phyloP scores from a whole-genome alignment of 1,284 basidiomycete genomes.

The Malassezia arunalokei region DNA sequence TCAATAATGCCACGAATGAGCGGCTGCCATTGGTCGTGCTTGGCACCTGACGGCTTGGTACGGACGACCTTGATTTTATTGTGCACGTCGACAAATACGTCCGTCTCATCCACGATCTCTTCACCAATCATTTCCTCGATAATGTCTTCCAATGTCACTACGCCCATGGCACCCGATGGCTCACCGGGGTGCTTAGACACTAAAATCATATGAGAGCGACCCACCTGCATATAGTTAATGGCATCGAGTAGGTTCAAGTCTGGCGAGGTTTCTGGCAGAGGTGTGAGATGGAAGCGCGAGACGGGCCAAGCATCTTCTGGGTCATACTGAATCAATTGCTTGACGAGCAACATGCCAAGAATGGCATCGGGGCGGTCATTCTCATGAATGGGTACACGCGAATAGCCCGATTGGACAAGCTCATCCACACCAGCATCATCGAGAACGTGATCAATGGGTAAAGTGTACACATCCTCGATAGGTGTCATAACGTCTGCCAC shows the following conservation, averaged over 20 bases:
- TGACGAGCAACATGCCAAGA: slow-evolving; percentile 64
- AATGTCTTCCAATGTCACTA: slow-evolving; percentile 50
- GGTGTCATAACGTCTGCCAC: slow-evolving; percentile 57
- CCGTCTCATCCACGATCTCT: slow-evolving; percentile 44
- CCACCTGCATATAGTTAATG: slow-evolving; percentile 61
- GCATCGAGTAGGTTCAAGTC: slow-evolving; percentile 57
- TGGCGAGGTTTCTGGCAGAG: slow-evolving; percentile 78
- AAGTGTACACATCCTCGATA: slow-evolving; percentile 62
- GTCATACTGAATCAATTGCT: slow-evolving; percentile 75
- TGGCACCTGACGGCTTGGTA: slow-evolving; percentile 3
- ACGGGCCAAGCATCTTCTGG: slow-evolving; percentile 67
- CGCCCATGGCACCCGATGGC: slow-evolving; percentile 57
- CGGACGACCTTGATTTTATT: slow-evolving; percentile 37
- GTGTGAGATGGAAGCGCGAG: slow-evolving; percentile 50
- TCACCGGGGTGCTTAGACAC: slow-evolving; percentile 70
- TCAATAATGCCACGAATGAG: slow-evolving; percentile 44
- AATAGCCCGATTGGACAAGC: slow-evolving; percentile 59
- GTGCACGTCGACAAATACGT: slow-evolving; percentile 42
- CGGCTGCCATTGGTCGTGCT: slow-evolving; percentile 32
- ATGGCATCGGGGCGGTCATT: slow-evolving; percentile 64
- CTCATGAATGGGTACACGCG: slow-evolving; percentile 80
- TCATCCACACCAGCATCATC: slow-evolving; percentile 65
- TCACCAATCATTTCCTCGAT: slow-evolving; percentile 54
- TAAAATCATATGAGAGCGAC: slow-evolving; percentile 79
- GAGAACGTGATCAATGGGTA: slow-evolving; percentile 64